Evolutionary conservation across 2,329 filamentous ascomycete genomes (phyloP), one percentile per base, ranked within the genome.

Genomic region (Endoconidiophora polonica): DNA sequence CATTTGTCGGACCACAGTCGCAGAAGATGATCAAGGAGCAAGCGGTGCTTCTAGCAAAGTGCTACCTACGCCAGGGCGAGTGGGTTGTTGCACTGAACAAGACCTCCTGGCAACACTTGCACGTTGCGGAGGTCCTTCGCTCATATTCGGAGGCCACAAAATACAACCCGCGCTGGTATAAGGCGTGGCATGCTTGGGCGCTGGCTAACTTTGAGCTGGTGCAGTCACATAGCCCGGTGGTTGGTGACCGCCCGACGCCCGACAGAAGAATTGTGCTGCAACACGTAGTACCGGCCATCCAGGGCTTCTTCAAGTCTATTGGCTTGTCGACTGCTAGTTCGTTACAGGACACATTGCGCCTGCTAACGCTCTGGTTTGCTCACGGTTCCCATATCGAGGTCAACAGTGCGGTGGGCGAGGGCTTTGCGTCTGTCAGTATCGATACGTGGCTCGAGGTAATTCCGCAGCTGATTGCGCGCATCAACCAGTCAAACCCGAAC

Each of bases 361-460:
- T 99, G 41, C 73, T 98, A 42, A 96, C 91, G 0, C 68, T 99
- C 6, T 99, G 91, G 91, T 96, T 99, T 63, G 82, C 84, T 3
- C 87, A 98, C 59, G 91, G 91, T 48, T 85, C 86, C 20, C 81
- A 86, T 59, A 70, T 77, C 24, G 90, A 96, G 56, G 93, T 99
- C 54, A 94, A 90, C 59, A 69, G 75, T 14, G 85, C 84, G 14
- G 85, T 99, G 22, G 87, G 81, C 0, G 88, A 96, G 61, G 91
- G 93, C 4, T 93, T 95, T 56, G 75, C 83, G 0, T 83, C 84
- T 37, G 87, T 99, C 56, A 94, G 85, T 60, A 85, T 98, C 50
- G 91, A 99, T 64, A 96, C 90, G 1, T 99, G 91, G 93, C 77
- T 99, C 16, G 88, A 96, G 60, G 93, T 98, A 47, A 95, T 96